phyloP scores from a whole-genome alignment of 2,329 filamentous ascomycete genomes.

The Trichoderma hamatum region DNA sequence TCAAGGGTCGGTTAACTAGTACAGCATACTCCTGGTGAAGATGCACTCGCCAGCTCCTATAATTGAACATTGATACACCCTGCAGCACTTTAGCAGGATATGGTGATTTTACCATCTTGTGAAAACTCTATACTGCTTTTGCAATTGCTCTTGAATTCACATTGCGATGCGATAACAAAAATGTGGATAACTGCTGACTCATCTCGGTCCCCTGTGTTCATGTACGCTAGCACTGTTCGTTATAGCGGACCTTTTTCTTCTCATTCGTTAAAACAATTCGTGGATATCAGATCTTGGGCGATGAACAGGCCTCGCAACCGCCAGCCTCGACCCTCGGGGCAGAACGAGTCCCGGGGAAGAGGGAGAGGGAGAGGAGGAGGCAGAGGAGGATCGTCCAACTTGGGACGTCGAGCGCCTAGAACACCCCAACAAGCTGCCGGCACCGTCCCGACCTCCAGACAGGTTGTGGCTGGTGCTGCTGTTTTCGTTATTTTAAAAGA shows the following conservation, averaged over 20 bases:
- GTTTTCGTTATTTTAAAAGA: slow-evolving; percentile 77
- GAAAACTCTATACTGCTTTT: neutral
- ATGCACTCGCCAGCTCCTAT: neutral
- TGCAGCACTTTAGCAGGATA: neutral
- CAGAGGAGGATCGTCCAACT: neutral
- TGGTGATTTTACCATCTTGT: neutral
- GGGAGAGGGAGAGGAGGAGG: neutral
- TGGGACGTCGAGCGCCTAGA: slow-evolving; percentile 31
- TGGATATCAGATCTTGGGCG: neutral
- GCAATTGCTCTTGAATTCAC: neutral
- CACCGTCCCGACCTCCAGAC: slow-evolving; percentile 50
- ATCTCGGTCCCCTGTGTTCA: neutral
- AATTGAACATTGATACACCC: too few species aligned
- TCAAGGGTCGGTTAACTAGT: too few species aligned
- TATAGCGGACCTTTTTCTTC: neutral
- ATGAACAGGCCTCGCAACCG: slow-evolving; percentile 43
- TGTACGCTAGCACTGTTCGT: neutral
- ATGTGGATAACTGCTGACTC: neutral
- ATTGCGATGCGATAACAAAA: neutral
- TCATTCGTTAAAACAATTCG: neutral
- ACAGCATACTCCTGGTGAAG: neutral
- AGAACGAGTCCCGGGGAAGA: slow-evolving; percentile 29
- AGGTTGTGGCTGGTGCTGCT: slow-evolving; percentile 62
- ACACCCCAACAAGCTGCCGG: slow-evolving; percentile 43
- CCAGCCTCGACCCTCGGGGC: slow-evolving; percentile 37